Percentiles rank a stretch among this genome's conserved stretches.
These are phyloP conservation scores for Macadamia tetraphylla DNA, from an alignment of 164 flowering plant genomes.

Conservation along the genomic window DNA sequence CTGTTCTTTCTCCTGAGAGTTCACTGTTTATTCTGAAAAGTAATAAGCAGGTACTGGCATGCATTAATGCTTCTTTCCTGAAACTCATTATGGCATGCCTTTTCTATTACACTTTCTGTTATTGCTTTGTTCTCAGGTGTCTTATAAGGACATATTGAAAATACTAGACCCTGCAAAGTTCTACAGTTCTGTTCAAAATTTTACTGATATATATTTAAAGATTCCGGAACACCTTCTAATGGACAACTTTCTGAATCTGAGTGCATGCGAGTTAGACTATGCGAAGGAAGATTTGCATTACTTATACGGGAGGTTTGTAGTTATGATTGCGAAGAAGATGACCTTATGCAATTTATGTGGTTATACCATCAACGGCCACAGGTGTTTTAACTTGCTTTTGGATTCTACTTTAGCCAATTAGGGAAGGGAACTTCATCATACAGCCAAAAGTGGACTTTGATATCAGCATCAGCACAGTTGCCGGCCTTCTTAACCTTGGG, in stretches of 20 bases:
- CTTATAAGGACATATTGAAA: constrained; percentile 77
- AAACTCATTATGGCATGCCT: constrained; percentile 3
- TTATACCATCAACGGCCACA: neutral
- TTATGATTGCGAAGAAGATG: neutral
- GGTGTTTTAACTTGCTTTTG: constrained; percentile 7
- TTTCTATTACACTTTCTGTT: constrained; percentile 6
- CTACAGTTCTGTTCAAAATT: constrained; percentile 90
- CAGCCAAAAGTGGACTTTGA: constrained; percentile 99
- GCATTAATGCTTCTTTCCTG: neutral
- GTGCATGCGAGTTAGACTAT: constrained; percentile 92
- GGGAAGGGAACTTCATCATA: constrained; percentile 93
- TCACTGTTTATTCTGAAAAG: constrained; percentile 94
- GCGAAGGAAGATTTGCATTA: constrained; percentile 97
- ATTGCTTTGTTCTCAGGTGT: constrained; percentile 45
- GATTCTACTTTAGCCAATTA: constrained; percentile 60
- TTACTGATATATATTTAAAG: constrained; percentile 80
- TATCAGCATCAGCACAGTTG: constrained; percentile 86
- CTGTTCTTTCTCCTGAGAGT: constrained; percentile 98
- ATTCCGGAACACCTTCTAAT: constrained; percentile 72
- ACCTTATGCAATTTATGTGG: neutral
- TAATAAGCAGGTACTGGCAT: constrained; percentile 65
- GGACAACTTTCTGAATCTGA: constrained; percentile 86
- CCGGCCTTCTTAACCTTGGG: constrained; percentile 99
- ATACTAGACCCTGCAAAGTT: constrained; percentile 82
- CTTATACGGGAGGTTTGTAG: constrained; percentile 87